Base-by-base conservation (phyloP, 2,329 filamentous ascomycete species). In the Microcyclospora pomicola region DNA sequence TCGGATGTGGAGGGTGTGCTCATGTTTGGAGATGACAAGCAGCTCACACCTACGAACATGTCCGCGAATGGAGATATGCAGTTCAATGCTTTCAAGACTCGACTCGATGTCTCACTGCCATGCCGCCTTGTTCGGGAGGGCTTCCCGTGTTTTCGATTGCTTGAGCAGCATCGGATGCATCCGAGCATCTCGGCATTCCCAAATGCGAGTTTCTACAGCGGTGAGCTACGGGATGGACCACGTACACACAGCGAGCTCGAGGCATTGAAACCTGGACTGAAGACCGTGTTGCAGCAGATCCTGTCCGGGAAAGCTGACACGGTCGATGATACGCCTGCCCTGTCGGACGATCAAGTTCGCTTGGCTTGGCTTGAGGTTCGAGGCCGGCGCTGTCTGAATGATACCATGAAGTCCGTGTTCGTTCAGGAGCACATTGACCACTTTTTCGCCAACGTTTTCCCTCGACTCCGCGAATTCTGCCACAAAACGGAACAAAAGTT, bases 21-120 rank as follows among this genome's bases (percentile, higher is more conserved):
- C 35, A 2, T 49, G 38, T 42, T 43, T 28, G 47, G 45, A 9
- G 45, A 49, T 31, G 38, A 44, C n/a, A 42, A 41, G 45, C 42
- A 43, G 24, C 38, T 47, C 2, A 15, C 31, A 2, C 48, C 46
- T 1, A 34, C 43, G n/a, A 49, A 49, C 37, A 47, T 42, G 0
- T 44, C 34, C 24, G 15, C 31, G 2, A 40, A 35, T 11, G 36
- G 42, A 3, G n/a, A 28, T 0, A 24, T 40, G 2, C 15, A 36
- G 2, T 49, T 40, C 40, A 50, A 50, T 15, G 32, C 41, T 9
- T 47, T 36, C 37, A 39, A 31, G 14, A 15, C 31, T 2, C 44
- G 46, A 1, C 37, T 47, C 2, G 37, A 42, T 19, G 37, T 38
- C 14, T 27, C 42, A 9, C 36, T 48, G n/a, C 37, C 41, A 12